These are phyloP conservation scores for Arachnopeziza araneosa DNA, from an alignment of 2,329 filamentous ascomycete genomes.

Conservation along the genomic window DNA sequence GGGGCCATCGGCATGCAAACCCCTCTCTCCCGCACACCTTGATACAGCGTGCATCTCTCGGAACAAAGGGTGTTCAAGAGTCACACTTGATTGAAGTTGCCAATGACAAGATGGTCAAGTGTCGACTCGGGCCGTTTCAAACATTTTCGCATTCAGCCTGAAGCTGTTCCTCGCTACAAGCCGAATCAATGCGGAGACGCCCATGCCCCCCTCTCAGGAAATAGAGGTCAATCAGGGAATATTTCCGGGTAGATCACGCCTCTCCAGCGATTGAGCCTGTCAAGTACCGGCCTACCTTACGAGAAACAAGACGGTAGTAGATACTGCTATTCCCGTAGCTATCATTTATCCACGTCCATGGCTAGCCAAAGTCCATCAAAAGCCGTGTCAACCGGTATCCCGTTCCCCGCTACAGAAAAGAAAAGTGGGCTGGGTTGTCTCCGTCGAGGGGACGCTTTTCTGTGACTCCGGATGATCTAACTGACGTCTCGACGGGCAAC, in stretches of 20 bases:
- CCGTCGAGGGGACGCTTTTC: background rate
- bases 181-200: constrained; percentile 8
- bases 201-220: background rate
- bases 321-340: background rate
- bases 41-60: constrained; percentile 1
- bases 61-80: constrained; percentile 1
- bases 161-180: constrained; percentile 3
- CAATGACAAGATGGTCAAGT: background rate
- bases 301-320: constrained; percentile 2
- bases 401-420: background rate
- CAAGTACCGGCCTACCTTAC: constrained; percentile 7
- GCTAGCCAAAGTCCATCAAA: background rate
- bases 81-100: background rate
- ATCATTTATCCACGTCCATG: background rate
- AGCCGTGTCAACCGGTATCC: background rate
- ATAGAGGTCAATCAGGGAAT: background rate
- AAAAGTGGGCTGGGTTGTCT: background rate
- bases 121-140: background rate
- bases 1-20: no score
- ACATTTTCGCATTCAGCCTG: constrained; percentile 4
- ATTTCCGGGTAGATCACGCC: constrained; percentile 3
- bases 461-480: background rate
- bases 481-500: background rate
- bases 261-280: constrained; percentile 1
- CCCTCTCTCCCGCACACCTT: background rate